Evolutionary conservation across 495 filamentous ascomycete genomes (phyloP), one percentile per base, ranked within the genome.

Genomic region (Halenospora varia): DNA sequence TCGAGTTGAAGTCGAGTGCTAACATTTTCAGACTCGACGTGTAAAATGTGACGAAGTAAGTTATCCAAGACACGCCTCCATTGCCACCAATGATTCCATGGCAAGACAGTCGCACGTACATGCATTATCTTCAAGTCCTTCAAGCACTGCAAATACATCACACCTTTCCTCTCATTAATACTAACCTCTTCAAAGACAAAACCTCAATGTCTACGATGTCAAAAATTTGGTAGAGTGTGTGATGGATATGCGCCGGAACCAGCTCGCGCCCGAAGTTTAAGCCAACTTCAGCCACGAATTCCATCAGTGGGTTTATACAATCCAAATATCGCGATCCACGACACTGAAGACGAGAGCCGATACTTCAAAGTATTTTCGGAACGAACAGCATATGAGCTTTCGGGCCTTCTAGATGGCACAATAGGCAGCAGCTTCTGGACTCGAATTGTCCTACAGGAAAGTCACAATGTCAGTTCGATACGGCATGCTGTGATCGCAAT

Each of bases 401-500:
- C 83, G 1, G 84, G 84, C 6, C 82, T 80, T 60, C 86, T 84
- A 47, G 72, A 77, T 51, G 47, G 47, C n/a, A 49, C 47, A 6
- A 10, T 19, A 6, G 10, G 19, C 19, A 81, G 78, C 2, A 77
- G 73, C 10, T 85, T 87, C 59, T 88, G 83, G 84, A 76, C 68
- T 18, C 72, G 64, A 51, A 69, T 71, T 15, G 73, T 88, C 19
- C 69, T 86, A 42, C 81, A 83, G 62, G 82, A 83, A 56, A 82
- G 80, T 41, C 76, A 82, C 44, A 75, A 74, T 23, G 79, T 86
- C 61, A 70, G 82, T 2, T 73, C 81, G 9, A 82, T 89, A 46
- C 76, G 81, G 15, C 83, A 89, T 66, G 83, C 86, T n/a, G 76
- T 84, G 1, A 75, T 87, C 17, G 84, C 86, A 26, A 69, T 89